Base-by-base conservation (phyloP, 768 basidiomycete genomes). In the Russula compacta region DNA sequence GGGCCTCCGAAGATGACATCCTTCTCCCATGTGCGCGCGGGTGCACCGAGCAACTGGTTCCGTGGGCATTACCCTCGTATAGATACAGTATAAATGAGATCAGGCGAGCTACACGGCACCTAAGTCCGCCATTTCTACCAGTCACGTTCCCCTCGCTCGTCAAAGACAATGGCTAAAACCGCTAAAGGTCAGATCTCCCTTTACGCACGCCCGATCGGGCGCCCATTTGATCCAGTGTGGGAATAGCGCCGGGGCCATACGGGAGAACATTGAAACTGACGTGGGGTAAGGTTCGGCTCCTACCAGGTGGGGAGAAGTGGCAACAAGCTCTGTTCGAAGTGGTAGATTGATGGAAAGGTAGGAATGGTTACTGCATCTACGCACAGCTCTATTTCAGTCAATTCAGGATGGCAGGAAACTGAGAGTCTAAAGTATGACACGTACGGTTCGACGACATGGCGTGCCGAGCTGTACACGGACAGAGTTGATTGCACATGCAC, bases 161-260 rank as follows among this genome's bases (percentile, higher is more conserved):
- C 35, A 38, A 56, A 17, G 24, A 53, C 4, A 36, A 53, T 38
- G 59, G 49, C 24, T 52, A 51, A 29, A 52, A 52, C 15, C 17
- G n/a, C 17, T 43, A 19, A 11, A 43, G 10, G 43, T 19, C 43
- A 29, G 24, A 29, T 44, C 21, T n/a, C 10, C 8, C 5, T 12
- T 24, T 21, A 46, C 24, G 24, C 47, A 29, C 15, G 29, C 17
- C 29, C 11, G 2, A 10, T 14, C n/a, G 14, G 40, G n/a, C 19
- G 24, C n/a, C n/a, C 36, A 47, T 2, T 50, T 38, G 39, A 32
- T n/a, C 33, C 39, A 17, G n/a, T 14, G 5, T 17, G 17, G n/a
- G n/a, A 8, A 19, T 29, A 53, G 60, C 9, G 44, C 36, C 24
- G n/a, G 49, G 63, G 51, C 15, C 42, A n/a, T 63, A 59, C 17